Percentiles rank a stretch among this genome's conserved stretches.
Conservation (phyloP, 2,329 filamentous ascomycete genomes). For the Fusarium sp. region DNA sequence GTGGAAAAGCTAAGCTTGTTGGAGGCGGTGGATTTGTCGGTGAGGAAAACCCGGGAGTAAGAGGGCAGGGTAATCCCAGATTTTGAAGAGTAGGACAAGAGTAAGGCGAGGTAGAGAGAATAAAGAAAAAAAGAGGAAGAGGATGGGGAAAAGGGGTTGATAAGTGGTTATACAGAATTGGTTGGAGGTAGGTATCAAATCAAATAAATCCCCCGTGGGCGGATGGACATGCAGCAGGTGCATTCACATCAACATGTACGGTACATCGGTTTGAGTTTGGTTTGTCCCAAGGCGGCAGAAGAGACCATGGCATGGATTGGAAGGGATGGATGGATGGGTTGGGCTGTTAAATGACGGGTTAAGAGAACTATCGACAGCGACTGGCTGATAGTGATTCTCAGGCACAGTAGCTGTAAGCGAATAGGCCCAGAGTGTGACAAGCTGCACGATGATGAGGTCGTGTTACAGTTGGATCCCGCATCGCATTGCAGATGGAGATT, state of each 20-base stretch:
- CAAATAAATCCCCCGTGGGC: slow-evolving; percentile 4
- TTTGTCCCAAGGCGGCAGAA: slow-evolving; percentile 19
- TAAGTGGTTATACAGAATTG: slow-evolving; percentile 9
- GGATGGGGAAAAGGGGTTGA: not conserved
- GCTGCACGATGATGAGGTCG: slow-evolving; percentile 37
- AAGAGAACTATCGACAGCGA: not conserved
- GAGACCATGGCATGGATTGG: not conserved
- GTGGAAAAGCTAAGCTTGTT: not conserved
- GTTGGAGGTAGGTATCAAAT: not conserved
- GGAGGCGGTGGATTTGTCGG: slow-evolving; percentile 38
- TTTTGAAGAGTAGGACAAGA: not conserved
- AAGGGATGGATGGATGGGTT: slow-evolving; percentile 18
- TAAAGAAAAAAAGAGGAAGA: not conserved
- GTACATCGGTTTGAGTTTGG: not conserved
- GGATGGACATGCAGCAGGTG: not conserved
- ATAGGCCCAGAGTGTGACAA: slow-evolving; percentile 22
- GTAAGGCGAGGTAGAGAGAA: not conserved
- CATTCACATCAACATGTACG: not conserved
- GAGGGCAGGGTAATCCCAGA: slow-evolving; percentile 26
- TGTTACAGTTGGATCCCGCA: slow-evolving; percentile 26
- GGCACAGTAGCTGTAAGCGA: slow-evolving; percentile 30
- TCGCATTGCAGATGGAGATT: slow-evolving; percentile 17
- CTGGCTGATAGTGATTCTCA: slow-evolving; percentile 29
- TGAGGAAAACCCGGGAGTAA: slow-evolving; percentile 28
- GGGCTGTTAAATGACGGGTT: slow-evolving; percentile 10